phyloP scores from a whole-genome alignment of 2,329 filamentous ascomycete species.

The Talaromyces islandicus region DNA sequence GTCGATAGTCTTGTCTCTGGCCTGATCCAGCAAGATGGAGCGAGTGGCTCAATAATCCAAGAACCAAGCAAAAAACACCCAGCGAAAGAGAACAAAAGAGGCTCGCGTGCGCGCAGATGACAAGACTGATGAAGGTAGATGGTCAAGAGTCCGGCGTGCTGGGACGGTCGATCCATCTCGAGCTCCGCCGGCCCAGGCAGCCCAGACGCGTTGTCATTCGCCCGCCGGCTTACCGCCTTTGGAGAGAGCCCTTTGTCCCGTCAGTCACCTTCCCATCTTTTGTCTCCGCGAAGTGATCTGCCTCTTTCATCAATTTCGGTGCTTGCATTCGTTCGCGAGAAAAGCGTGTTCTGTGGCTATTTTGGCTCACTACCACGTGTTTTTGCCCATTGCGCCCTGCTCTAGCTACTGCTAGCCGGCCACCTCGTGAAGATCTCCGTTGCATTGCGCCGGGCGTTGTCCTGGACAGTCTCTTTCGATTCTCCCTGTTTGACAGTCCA shows the following conservation, averaged over 20 bases:
- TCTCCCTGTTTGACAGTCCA: neutral
- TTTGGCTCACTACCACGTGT: neutral
- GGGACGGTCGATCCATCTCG: neutral
- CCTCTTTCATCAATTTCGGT: neutral
- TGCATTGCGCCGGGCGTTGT: neutral
- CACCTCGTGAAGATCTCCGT: neutral
- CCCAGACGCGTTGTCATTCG: slow-evolving; percentile 3
- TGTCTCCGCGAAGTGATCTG: neutral
- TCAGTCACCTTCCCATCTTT: neutral
- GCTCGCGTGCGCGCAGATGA: neutral
- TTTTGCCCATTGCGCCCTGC: neutral
- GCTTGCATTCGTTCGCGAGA: neutral
- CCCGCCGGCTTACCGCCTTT: slow-evolving; percentile 10
- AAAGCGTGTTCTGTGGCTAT: neutral
- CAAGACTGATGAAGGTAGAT: slow-evolving; percentile 2
- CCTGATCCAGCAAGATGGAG: neutral
- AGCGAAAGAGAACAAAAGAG: neutral
- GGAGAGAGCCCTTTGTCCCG: neutral
- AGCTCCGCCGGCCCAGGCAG: slow-evolving; percentile 7
- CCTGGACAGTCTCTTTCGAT: neutral
- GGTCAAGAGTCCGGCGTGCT: neutral
- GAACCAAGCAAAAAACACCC: neutral
- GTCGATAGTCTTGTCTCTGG: neutral
- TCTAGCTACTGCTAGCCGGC: neutral
- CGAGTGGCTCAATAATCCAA: neutral